Conservation (phyloP, 495 filamentous ascomycete species). For the Penicillium cataractarum region DNA sequence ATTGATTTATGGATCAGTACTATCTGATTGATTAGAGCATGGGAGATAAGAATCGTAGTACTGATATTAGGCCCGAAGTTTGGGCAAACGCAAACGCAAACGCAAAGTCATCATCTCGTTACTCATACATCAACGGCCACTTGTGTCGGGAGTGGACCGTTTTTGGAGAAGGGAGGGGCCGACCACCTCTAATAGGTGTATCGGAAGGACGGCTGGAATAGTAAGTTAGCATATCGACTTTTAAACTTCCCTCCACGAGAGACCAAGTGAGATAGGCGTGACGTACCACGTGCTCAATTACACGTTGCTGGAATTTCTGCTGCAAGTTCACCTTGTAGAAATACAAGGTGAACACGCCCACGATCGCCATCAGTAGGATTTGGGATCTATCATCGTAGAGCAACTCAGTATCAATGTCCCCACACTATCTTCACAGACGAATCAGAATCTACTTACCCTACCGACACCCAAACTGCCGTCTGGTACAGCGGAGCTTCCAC, state of each 20-base stretch:
- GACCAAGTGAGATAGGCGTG: not conserved
- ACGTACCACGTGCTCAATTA: slow-evolving; percentile 59
- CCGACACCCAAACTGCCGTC: slow-evolving; percentile 73
- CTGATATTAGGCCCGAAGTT: not conserved
- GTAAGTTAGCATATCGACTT: not conserved
- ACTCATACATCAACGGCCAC: not conserved
- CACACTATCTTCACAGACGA: not conserved
- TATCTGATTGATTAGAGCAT: not conserved
- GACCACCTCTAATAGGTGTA: slow-evolving; percentile 50
- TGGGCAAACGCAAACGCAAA: not conserved
- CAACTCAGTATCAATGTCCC: slow-evolving; percentile 26
- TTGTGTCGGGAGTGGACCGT: not conserved
- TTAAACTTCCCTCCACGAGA: not conserved
- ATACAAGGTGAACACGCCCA: slow-evolving; percentile 60
- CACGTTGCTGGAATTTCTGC: slow-evolving; percentile 47
- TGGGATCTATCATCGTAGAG: slow-evolving; percentile 50
- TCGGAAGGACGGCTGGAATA: slow-evolving; percentile 45
- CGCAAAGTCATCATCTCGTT: not conserved
- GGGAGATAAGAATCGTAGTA: not conserved
- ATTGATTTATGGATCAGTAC: not conserved
- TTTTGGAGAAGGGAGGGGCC: not conserved
- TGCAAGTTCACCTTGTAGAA: slow-evolving; percentile 63
- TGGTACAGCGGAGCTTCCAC: slow-evolving; percentile 69
- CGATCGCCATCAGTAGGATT: slow-evolving; percentile 65
- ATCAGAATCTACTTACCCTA: slow-evolving; percentile 52